phyloP scores from a whole-genome alignment of 2,329 filamentous ascomycete genomes.

The Botrytis tulipae region DNA sequence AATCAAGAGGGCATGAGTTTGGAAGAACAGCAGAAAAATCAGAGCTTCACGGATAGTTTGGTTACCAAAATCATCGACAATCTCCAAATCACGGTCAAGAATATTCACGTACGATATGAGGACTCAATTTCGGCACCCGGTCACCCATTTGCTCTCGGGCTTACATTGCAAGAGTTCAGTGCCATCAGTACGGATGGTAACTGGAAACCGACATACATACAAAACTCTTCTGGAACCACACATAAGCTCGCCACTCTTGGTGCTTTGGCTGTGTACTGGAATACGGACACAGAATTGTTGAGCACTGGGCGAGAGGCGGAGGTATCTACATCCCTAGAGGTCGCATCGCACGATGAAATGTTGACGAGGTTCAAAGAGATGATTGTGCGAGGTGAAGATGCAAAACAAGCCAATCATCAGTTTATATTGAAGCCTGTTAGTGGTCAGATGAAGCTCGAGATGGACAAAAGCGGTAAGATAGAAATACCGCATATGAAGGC shows the following conservation, averaged over 20 bases:
- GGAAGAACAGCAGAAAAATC: slow-evolving; percentile 95
- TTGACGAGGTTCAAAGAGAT: slow-evolving; percentile 73
- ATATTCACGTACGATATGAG: slow-evolving; percentile 97
- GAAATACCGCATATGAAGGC: slow-evolving; percentile 86
- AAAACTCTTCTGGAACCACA: slow-evolving; percentile 76
- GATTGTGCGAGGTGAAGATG: slow-evolving; percentile 69
- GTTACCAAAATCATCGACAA: slow-evolving; percentile 98
- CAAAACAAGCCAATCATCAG: slow-evolving; percentile 62
- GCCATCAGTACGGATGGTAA: slow-evolving; percentile 92
- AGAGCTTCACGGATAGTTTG: slow-evolving; percentile 94
- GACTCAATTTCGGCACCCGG: slow-evolving; percentile 93
- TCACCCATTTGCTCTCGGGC: slow-evolving; percentile 88
- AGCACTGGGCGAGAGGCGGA: slow-evolving; percentile 76
- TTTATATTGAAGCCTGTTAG: slow-evolving; percentile 96
- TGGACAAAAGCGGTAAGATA: slow-evolving; percentile 85
- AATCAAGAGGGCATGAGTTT: slow-evolving; percentile 89
- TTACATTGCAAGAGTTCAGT: slow-evolving; percentile 95
- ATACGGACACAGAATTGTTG: slow-evolving; percentile 84
- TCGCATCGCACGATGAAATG: slow-evolving; percentile 71
- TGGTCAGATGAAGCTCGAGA: slow-evolving; percentile 88
- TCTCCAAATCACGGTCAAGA: slow-evolving; percentile 94
- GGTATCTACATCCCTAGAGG: slow-evolving; percentile 54
- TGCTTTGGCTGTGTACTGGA: slow-evolving; percentile 94
- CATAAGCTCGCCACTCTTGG: slow-evolving; percentile 93
- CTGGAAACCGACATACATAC: slow-evolving; percentile 95